A percentile compares a stretch with the other conserved stretches of the same genome.
phyloP scores from a whole-genome alignment of 345 rosid genomes.

The Acer negundo region DNA sequence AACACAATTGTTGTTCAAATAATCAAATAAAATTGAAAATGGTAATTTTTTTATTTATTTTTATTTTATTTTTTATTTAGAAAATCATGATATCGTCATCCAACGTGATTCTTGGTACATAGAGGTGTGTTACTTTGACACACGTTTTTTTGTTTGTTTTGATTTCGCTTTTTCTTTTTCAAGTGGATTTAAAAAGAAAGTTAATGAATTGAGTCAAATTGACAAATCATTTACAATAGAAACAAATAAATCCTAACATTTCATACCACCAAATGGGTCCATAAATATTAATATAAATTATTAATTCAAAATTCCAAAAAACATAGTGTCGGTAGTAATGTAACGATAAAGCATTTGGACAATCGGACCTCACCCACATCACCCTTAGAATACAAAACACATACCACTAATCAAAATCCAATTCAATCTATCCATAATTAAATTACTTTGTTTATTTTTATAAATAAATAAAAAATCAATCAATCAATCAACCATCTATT shows the following conservation, averaged over 20 bases:
- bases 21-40: too few species aligned
- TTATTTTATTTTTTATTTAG: too few species aligned
- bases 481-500: constrained; percentile 7
- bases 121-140: not conserved
- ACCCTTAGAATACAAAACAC: not conserved
- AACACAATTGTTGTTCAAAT: too few species aligned
- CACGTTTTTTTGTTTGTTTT: not conserved
- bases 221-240: not conserved
- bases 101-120: too few species aligned
- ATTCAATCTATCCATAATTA: not conserved
- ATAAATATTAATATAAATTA: not conserved
- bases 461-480: not conserved
- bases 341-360: not conserved
- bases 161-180: too few species aligned
- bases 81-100: too few species aligned
- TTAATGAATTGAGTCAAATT: not conserved
- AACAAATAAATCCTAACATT: not conserved
- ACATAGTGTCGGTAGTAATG: not conserved
- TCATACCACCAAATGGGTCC: not conserved
- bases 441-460: not conserved
- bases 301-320: not conserved
- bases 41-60: too few species aligned
- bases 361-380: not conserved
- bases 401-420: not conserved
- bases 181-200: not conserved